A percentile compares a stretch with the other conserved stretches of the same genome.
phyloP scores from a whole-genome alignment of 225 moss, liverwort and hornwort species.

The Asterella californica region DNA sequence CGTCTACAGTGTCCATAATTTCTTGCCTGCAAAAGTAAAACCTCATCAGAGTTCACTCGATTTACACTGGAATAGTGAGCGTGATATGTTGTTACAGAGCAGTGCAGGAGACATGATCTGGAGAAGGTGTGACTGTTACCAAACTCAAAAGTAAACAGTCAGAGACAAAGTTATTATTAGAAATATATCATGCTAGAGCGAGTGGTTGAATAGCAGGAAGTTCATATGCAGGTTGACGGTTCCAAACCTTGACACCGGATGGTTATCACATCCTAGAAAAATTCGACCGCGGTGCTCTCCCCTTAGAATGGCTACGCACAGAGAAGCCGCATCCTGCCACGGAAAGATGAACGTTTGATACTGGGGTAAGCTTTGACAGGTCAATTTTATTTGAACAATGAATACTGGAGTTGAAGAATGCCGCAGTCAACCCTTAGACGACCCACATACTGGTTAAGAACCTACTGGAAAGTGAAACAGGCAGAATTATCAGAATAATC shows the following conservation, averaged over 20 bases:
- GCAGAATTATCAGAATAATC: background rate
- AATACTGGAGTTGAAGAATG: background rate
- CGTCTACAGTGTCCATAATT: conserved; percentile 59
- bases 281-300: conserved; percentile 49
- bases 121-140: background rate
- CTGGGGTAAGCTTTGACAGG: background rate
- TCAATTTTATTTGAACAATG: background rate
- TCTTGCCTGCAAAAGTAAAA: conserved; percentile 55
- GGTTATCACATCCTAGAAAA: conserved; percentile 85
- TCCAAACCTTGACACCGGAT: conserved; percentile 75
- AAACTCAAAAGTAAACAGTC: background rate
- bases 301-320: conserved; percentile 67
- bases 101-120: background rate
- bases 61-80: background rate
- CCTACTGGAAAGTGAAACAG: background rate
- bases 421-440: background rate
- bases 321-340: conserved; percentile 82
- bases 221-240: background rate
- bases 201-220: background rate
- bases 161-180: background rate
- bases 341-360: background rate
- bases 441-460: background rate
- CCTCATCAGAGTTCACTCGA: background rate
- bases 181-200: background rate
- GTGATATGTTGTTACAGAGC: background rate